Conservation (phyloP, 306 rosid genomes). For the Oemleria cerasiformis region DNA sequence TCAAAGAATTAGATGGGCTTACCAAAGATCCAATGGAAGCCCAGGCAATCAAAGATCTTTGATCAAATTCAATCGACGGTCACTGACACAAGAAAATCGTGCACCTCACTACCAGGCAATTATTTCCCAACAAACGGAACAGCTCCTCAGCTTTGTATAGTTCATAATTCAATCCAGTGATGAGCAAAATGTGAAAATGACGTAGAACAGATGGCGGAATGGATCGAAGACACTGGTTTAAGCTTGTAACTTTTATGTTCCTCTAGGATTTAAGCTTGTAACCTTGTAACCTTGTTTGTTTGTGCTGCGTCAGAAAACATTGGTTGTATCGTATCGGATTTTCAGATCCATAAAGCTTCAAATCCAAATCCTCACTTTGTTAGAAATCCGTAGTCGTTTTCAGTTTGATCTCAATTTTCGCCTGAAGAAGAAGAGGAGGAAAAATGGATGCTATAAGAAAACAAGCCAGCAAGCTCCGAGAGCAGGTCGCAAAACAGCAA, state of each 20-base stretch:
- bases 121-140: not conserved
- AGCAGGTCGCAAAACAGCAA: constrained; percentile 94
- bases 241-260: no score
- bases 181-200: not conserved
- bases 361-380: not conserved
- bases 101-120: not conserved
- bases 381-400: not conserved
- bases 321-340: not conserved
- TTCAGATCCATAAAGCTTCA: constrained; percentile 10
- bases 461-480: constrained; percentile 85
- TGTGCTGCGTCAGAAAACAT: no score
- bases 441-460: constrained; percentile 79
- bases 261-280: no score
- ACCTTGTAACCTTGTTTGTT: no score
- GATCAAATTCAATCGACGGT: constrained; percentile 5
- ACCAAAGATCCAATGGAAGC: not conserved
- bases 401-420: not conserved
- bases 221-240: not conserved
- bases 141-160: not conserved
- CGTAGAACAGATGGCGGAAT: no score
- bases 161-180: constrained; percentile 9
- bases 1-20: not conserved
- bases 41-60: not conserved
- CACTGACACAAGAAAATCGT: not conserved
- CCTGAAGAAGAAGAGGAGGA: constrained; percentile 12